Conservation (phyloP, 1,139 yeast genomes). For the Sugiyamaella neomexicana region DNA sequence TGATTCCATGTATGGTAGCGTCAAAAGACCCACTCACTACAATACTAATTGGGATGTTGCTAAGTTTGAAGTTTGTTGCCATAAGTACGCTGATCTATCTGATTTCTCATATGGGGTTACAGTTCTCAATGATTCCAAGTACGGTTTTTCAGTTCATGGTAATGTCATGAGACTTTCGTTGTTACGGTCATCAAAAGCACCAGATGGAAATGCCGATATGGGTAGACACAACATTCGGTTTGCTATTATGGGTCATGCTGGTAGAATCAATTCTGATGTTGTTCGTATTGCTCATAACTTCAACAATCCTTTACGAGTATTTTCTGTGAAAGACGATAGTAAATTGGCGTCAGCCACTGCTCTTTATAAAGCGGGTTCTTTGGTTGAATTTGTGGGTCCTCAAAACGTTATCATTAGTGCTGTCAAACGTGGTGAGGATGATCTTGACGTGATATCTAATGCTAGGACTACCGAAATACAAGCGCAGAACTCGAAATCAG, state of each 20-base stretch:
- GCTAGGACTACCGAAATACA: conserved; percentile 43
- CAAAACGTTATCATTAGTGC: conserved; percentile 67
- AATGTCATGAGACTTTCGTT: conserved; percentile 79
- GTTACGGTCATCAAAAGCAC: conserved; percentile 84
- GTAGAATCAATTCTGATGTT: conserved; percentile 60
- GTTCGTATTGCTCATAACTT: conserved; percentile 77
- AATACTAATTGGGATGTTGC: conserved; percentile 97
- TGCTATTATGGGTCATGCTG: conserved; percentile 79
- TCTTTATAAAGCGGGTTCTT: conserved; percentile 22
- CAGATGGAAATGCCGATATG: conserved; percentile 92
- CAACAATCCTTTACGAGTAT: conserved; percentile 54
- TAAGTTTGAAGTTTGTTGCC: conserved; percentile 93
- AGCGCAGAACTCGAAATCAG: conserved; percentile 39
- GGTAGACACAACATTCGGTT: conserved; percentile 81
- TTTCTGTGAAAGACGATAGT: conserved; percentile 44
- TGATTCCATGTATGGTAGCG: conserved; percentile 92
- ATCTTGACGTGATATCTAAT: conserved; percentile 48
- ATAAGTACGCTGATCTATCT: conserved; percentile 87
- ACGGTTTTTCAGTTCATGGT: conserved; percentile 93
- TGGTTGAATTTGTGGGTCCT: conserved; percentile 47
- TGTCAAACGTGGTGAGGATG: conserved; percentile 86
- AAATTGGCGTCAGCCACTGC: conserved; percentile 17
- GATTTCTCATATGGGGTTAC: conserved; percentile 86
- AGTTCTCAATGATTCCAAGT: conserved; percentile 78
- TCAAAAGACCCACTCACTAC: conserved; percentile 88